Evolutionary conservation across 495 filamentous ascomycete species (phyloP).

Genomic region (Penicillium malachiteum): DNA sequence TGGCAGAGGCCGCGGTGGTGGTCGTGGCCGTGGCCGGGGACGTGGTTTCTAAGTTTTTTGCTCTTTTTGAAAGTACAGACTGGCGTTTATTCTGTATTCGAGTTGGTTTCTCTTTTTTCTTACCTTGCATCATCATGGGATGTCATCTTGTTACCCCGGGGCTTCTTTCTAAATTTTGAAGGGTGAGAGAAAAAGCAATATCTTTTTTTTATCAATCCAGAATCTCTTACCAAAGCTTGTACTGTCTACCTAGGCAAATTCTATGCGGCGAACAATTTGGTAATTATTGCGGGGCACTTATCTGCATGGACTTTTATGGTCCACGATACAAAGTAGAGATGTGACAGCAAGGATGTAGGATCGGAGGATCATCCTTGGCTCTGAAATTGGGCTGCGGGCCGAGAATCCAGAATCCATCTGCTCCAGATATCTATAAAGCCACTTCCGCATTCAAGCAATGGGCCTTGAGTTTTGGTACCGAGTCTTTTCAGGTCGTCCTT

Average conservation of each 20-base stretch:
- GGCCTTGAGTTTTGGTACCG: too few species aligned
- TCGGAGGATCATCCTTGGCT: slow-evolving; percentile 1
- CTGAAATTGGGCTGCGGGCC: not conserved
- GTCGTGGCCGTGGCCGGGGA: slow-evolving; percentile 64
- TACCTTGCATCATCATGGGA: slow-evolving; percentile 29
- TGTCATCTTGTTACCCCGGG: slow-evolving; percentile 20
- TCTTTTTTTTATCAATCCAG: slow-evolving; percentile 2
- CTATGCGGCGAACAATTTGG: too few species aligned
- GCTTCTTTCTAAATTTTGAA: slow-evolving; percentile 18
- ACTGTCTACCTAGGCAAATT: not conserved
- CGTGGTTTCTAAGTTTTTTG: slow-evolving; percentile 46
- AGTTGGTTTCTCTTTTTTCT: slow-evolving; percentile 15
- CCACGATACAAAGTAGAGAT: not conserved
- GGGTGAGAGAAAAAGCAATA: slow-evolving; percentile 18
- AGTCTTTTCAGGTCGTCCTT: not conserved
- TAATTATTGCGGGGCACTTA: too few species aligned
- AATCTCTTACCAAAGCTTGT: not conserved
- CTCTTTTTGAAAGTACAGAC: slow-evolving; percentile 21
- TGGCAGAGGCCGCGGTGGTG: slow-evolving; percentile 56
- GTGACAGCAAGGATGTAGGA: not conserved
- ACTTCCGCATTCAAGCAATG: not conserved
- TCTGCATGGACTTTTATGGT: too few species aligned
- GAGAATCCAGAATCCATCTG: not conserved
- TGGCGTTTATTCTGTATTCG: slow-evolving; percentile 30
- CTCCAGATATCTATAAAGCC: not conserved